Evolutionary conservation across 768 basidiomycete genomes (phyloP).

Genomic region (Leccinum imitatum): DNA sequence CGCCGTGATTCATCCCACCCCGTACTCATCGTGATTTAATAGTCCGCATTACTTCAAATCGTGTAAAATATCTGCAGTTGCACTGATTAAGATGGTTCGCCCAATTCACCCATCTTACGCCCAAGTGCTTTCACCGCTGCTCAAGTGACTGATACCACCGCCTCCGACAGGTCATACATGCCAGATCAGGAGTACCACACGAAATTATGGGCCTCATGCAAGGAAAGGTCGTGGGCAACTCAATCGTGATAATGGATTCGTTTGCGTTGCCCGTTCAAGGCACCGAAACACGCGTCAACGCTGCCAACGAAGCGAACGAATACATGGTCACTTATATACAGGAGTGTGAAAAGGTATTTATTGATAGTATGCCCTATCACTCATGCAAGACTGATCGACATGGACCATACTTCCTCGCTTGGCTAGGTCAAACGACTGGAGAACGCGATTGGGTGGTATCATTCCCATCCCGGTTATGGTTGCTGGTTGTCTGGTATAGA

Average conservation of each 20-base stretch:
- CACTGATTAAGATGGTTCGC: constrained; percentile 89
- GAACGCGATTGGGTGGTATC: constrained; percentile 95
- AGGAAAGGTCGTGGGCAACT: constrained; percentile 82
- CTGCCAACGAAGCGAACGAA: constrained; percentile 92
- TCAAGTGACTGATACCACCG: background rate
- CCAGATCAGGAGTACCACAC: constrained; percentile 93
- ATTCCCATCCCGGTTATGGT: constrained; percentile 98
- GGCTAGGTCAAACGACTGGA: constrained; percentile 78
- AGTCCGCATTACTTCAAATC: constrained; percentile 82
- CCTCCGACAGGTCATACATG: constrained; percentile 84
- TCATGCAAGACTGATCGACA: background rate
- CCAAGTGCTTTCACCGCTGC: background rate
- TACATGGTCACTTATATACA: constrained; percentile 96
- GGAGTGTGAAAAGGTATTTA: constrained; percentile 70
- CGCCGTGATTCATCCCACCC: background rate
- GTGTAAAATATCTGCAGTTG: constrained; percentile 94
- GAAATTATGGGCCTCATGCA: constrained; percentile 99
- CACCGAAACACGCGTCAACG: constrained; percentile 97
- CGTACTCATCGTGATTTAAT: constrained; percentile 4
- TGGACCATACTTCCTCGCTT: background rate
- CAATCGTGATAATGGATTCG: constrained; percentile 89
- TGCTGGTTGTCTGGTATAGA: constrained; percentile 99
- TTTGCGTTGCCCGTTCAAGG: constrained; percentile 97
- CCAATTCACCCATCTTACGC: background rate
- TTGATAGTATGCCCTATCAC: background rate